Evolutionary conservation across 139 green algal genomes (phyloP), one percentile per base, ranked within the genome.

Genomic region (Pseudopediastrum boryanum): DNA sequence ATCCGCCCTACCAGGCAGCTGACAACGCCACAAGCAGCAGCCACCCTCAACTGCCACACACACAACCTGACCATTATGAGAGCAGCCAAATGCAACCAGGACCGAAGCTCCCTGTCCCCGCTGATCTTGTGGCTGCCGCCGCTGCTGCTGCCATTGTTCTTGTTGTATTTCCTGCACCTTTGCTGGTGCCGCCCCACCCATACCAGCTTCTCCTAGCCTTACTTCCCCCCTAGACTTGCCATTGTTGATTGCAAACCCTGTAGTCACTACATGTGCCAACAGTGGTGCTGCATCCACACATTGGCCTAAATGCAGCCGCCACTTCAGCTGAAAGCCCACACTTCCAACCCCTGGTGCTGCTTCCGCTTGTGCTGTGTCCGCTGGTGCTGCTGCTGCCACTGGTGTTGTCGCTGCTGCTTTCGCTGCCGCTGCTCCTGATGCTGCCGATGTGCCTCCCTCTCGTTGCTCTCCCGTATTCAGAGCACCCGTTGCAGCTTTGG

Each of bases 21-120:
- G 5, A 7, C 48, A 31, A 4, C 25, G 54, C 85, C 87, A 91
- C 12, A 75, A 27, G 3, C 16, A 16, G 10, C 25, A n/a, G 7
- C 87, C 87, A 25, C 63, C 62, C 33, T 4, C 23, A 4, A 63
- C 72, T 2, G 86, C 76, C 0, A 86, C 48, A 54, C 80, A 85
- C 10, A 80, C 59, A 27, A 91, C 82, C 9, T 84, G 77, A 9
- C 85, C 87, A 25, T 79, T 76, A 39, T 91, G 87, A 0, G 85
- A 91, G 81, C 85, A 89, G 1, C 75, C 87, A 80, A 89, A 84
- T 3, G 66, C 80, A 16, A 77, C 44, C 42, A 64, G 5, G 13
- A 16, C 42, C 27, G 46, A 54, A 61, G 59, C 61, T 44, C n/a
- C 50, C 39, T 9, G 25, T 21, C 2, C 10, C 67, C 27, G 21